Evolutionary conservation across 2,329 filamentous ascomycete genomes (phyloP).

Genomic region (Pseudopyricularia javanii): DNA sequence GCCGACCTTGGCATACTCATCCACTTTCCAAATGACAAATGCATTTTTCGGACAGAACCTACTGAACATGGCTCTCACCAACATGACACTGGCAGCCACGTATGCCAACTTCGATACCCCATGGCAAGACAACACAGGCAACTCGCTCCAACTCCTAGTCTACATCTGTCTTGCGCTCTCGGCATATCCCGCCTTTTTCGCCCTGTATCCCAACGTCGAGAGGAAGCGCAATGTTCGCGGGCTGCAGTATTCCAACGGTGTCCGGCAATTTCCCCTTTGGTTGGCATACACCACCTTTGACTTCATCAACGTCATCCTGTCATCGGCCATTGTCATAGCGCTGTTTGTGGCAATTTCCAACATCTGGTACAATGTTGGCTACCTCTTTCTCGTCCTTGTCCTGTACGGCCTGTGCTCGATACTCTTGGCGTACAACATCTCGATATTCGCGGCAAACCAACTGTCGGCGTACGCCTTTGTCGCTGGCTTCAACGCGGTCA

Average conservation of each 20-base stretch:
- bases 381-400: conserved; percentile 69
- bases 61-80: conserved; percentile 52
- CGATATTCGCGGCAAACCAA: conserved; percentile 67
- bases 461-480: conserved; percentile 76
- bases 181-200: conserved; percentile 75
- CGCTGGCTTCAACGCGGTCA: conserved; percentile 60
- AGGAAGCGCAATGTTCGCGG: conserved; percentile 67
- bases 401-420: conserved; percentile 72
- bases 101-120: conserved; percentile 68
- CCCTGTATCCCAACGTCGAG: conserved; percentile 80
- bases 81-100: conserved; percentile 56
- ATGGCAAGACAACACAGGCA: conserved; percentile 54
- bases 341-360: conserved; percentile 54
- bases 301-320: conserved; percentile 57
- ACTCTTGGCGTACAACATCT: conserved; percentile 68
- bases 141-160: conserved; percentile 65
- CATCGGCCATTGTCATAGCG: conserved; percentile 52
- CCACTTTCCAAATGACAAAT: conserved; percentile 42
- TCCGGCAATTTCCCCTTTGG: conserved; percentile 73
- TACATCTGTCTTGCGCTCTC: conserved; percentile 73
- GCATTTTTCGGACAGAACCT: conserved; percentile 53
- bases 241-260: conserved; percentile 85
- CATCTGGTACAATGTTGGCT: conserved; percentile 68
- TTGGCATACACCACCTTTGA: conserved; percentile 73
- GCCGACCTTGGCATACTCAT: conserved; percentile 61